Evolutionary conservation across 352 stramenopile species (phyloP), one percentile per base, ranked within the genome.

Genomic region (Phytophthora agathidicida): DNA sequence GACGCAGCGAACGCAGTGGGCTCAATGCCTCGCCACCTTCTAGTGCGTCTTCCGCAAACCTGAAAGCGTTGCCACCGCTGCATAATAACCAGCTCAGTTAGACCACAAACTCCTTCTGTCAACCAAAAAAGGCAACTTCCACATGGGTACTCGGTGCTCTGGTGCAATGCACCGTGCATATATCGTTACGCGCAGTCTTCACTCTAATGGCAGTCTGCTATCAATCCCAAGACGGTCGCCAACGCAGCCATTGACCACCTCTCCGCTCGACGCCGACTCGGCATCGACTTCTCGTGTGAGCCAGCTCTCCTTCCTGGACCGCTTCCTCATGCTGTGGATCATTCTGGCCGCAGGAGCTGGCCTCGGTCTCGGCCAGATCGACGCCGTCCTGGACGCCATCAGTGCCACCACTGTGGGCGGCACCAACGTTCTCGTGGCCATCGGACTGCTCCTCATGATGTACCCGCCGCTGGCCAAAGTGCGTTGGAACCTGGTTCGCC

Each of bases 401-500:
- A 69, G 78, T 33, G 50, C 55, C 42, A 85, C 75, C 24, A 82
- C 75, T 1, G 50, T 80, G 32, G 71, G 57, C 41, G 60, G 60
- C 66, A 82, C 71, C 24, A 85, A 85, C 39, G 52, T 85, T 19
- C 62, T 85, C 28, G 75, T 85, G 44, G 71, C 71, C 26, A 60
- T 82, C 41, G 71, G 75, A 11, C 58, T 85, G 37, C 60, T 85
- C 50, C 56, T 85, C 56, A 85, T 82, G 75, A 85, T 85, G 66
- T 85, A 85, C 42, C 75, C 75, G 30, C 75, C 75, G 19, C 68
- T 84, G 14, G 39, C 65, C 51, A 78, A 75, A 22, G 74, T 84
- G 28, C 75, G 57, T 41, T 84, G 75, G 75, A 79, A 81, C 65
- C 36, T 81, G n/a, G 65, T 84, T 45, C 71, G 76, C 45, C 71